Conservation (phyloP, 257 asterid genomes). For the Scutellaria baicalensis region DNA sequence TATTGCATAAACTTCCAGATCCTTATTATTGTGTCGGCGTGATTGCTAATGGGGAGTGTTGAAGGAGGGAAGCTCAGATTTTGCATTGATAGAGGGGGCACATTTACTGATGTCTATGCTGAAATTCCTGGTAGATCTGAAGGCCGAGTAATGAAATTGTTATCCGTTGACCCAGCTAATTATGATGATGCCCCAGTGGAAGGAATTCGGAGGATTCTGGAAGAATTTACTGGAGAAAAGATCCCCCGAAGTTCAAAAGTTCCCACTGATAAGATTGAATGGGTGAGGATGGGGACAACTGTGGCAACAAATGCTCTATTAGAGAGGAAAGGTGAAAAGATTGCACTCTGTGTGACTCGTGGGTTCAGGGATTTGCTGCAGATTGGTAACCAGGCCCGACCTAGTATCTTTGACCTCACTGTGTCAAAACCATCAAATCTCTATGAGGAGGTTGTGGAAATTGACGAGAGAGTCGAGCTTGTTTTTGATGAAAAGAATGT, state of each 20-base stretch:
- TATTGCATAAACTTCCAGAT: not conserved
- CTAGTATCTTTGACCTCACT: slow-evolving; percentile 85
- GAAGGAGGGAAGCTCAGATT: slow-evolving; percentile 62
- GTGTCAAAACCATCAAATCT: slow-evolving; percentile 85
- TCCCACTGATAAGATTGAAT: slow-evolving; percentile 90
- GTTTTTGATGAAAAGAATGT: slow-evolving; percentile 39
- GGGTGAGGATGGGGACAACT: slow-evolving; percentile 99
- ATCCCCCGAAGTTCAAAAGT: slow-evolving; percentile 69
- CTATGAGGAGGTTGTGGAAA: slow-evolving; percentile 85
- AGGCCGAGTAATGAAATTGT: slow-evolving; percentile 82
- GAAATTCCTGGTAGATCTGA: slow-evolving; percentile 84
- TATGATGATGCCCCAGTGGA: slow-evolving; percentile 98
- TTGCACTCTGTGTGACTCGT: slow-evolving; percentile 80
- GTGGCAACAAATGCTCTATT: slow-evolving; percentile 93
- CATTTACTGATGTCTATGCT: slow-evolving; percentile 95
- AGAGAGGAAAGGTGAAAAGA: slow-evolving; percentile 91
- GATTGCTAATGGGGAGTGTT: slow-evolving; percentile 47
- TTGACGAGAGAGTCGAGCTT: slow-evolving; percentile 92
- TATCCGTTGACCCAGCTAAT: slow-evolving; percentile 93
- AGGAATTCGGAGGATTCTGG: slow-evolving; percentile 87
- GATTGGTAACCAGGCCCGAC: slow-evolving; percentile 95
- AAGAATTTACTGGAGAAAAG: slow-evolving; percentile 68
- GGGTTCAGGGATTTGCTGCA: slow-evolving; percentile 89
- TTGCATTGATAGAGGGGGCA: slow-evolving; percentile 97
- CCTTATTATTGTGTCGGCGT: not conserved